Evolutionary conservation across 73 alveolate genomes (phyloP), one percentile per base, ranked within the genome.

Genomic region (Paramecium caudatum): DNA sequence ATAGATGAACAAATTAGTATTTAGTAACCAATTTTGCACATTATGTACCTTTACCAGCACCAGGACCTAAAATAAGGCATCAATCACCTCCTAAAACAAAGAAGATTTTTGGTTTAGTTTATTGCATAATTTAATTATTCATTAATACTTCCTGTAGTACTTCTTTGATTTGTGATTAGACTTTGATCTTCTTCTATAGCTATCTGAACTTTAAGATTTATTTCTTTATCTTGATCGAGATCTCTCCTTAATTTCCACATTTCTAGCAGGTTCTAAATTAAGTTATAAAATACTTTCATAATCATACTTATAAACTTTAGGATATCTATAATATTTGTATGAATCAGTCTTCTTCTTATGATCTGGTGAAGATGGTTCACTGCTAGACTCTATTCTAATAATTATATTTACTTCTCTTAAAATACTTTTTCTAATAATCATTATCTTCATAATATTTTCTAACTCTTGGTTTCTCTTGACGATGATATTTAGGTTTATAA

Each of bases 41-140:
- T 65, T 95, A 91, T 32, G 98, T 95, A 6, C 98, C 98, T 61
- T 95, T 95, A 39, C 98, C 98, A 17, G 94, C 74, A 37, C 98
- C 98, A 34, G 74, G 98, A 91, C 94, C 90, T 69, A 90, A 9
- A 7, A 12, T 61, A 6, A 48, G 9, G 17, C 25, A 37, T 30
- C 13, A 5, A 37, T 21, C 37, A 33, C 97, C 97, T 21, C 97
- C 95, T 3, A 91, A 62, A 47, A 91, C 95, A 91, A 91, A 91
- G 46, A 21, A 82, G 16, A 91, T 81, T 43, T 27, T 43, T 32
- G 94, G 92, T 61, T 37, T 90, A 55, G 30, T 43, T 55, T 55
- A 55, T 27, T 55, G 46, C 80, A 55, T 55, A 55, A 55, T 55
- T 55, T 55, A 10, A 19, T 10, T 9, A 27, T 55, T 55, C 80